Conservation (phyloP, 169 alveolate species). For the Perkinsus olseni region DNA sequence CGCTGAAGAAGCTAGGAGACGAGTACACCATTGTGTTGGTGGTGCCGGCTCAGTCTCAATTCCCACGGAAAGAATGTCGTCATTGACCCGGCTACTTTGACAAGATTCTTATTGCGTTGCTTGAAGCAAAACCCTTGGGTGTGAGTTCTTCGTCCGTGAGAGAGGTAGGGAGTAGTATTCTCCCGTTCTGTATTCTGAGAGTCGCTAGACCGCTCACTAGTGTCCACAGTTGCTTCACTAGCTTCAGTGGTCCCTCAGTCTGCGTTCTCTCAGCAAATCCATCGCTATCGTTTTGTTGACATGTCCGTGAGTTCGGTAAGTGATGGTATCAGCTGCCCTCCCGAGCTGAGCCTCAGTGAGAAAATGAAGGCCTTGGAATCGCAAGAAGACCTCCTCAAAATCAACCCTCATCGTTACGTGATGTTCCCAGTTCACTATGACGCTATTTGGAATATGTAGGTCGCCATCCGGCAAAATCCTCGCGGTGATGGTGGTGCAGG, state of each 20-base stretch:
- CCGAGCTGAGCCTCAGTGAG: not conserved
- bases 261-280: not conserved
- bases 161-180: too few relatives aligned
- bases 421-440: not conserved
- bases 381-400: not conserved
- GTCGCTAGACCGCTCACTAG: too few relatives aligned
- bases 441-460: not conserved
- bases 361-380: not conserved
- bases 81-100: too few relatives aligned
- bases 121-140: too few relatives aligned
- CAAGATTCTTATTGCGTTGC: too few relatives aligned
- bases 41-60: too few relatives aligned
- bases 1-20: too few relatives aligned
- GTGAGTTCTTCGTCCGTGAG: too few relatives aligned
- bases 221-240: too few relatives aligned
- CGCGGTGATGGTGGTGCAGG: conserved; percentile 18
- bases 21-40: too few relatives aligned
- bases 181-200: too few relatives aligned
- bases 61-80: too few relatives aligned
- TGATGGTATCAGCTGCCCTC: not conserved
- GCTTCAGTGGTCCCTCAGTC: not conserved
- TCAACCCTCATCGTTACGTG: not conserved
- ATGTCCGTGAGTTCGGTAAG: not conserved
- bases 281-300: not conserved
- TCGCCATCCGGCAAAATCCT: not conserved